phyloP scores from a whole-genome alignment of 495 filamentous ascomycete genomes.

The Aspergillus egyptiacus region DNA sequence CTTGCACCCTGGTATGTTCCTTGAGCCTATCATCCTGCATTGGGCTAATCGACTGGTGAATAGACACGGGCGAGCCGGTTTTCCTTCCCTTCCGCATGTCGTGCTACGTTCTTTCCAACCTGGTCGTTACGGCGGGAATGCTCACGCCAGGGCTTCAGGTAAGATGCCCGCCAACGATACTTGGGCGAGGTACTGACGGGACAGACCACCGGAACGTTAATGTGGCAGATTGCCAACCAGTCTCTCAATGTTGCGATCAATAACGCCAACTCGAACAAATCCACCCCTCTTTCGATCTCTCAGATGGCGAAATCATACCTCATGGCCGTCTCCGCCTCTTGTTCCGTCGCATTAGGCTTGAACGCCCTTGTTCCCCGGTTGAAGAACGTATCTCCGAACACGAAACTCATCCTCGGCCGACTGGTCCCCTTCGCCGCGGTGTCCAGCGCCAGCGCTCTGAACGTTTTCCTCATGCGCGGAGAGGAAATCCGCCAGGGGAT shows the following conservation, averaged over 20 bases:
- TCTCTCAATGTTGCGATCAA: constrained; percentile 98
- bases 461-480: constrained; percentile 95
- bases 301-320: constrained; percentile 85
- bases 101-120: constrained; percentile 85
- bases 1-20: constrained; percentile 61
- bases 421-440: constrained; percentile 95
- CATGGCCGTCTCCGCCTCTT: constrained; percentile 85
- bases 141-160: constrained; percentile 64
- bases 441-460: constrained; percentile 79
- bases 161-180: constrained; percentile 1
- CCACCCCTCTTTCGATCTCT: constrained; percentile 69
- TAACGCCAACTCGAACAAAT: constrained; percentile 95
- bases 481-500: constrained; percentile 92
- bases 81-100: constrained; percentile 97
- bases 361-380: constrained; percentile 84
- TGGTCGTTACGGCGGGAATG: constrained; percentile 98
- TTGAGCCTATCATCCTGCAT: neutral
- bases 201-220: constrained; percentile 78
- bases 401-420: constrained; percentile 65
- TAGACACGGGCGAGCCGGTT: constrained; percentile 87
- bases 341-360: constrained; percentile 87
- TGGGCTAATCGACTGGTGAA: neutral
- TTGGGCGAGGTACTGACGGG: neutral
- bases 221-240: constrained; percentile 96
- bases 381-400: constrained; percentile 64